Conservation (phyloP, 2,329 filamentous ascomycete genomes). For the Cladophialophora immunda region DNA sequence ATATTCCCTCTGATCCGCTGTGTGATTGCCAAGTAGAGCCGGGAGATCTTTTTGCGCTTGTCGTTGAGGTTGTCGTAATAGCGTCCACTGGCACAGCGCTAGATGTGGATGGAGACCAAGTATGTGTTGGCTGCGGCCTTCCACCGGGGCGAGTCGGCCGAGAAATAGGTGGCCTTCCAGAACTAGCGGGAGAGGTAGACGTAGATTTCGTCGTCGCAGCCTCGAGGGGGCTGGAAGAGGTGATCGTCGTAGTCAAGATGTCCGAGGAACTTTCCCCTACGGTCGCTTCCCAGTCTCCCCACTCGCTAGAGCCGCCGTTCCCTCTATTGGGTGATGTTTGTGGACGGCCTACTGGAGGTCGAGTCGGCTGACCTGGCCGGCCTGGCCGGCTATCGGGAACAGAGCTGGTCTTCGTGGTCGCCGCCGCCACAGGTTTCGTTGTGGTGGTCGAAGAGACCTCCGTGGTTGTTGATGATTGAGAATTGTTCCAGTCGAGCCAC, state of each 20-base stretch:
- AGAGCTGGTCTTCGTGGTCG: not conserved
- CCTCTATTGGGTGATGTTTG: not conserved
- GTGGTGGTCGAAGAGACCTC: not conserved
- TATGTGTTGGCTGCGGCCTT: not conserved
- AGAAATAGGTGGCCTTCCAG: not conserved
- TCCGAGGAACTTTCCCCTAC: not conserved
- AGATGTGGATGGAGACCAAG: not conserved
- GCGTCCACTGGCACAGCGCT: not conserved
- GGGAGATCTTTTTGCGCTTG: not conserved
- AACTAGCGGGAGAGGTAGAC: not conserved
- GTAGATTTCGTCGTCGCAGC: constrained; percentile 8
- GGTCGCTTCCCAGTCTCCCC: not conserved
- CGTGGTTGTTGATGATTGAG: not conserved
- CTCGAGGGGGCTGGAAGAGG: not conserved
- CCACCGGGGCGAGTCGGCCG: not conserved
- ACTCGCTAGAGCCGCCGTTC: not conserved
- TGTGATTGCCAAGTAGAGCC: constrained; percentile 1
- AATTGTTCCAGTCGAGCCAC: constrained; percentile 1
- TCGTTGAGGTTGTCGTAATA: not conserved
- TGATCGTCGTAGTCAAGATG: not conserved
- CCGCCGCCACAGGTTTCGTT: not conserved
- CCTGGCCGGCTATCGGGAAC: not conserved
- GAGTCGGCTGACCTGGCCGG: not conserved
- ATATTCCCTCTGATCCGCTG: not conserved
- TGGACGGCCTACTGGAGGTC: not conserved